Percentiles rank a stretch among this genome's conserved stretches.
Conservation (phyloP, 352 stramenopile genomes). For the Phytophthora brassicae region DNA sequence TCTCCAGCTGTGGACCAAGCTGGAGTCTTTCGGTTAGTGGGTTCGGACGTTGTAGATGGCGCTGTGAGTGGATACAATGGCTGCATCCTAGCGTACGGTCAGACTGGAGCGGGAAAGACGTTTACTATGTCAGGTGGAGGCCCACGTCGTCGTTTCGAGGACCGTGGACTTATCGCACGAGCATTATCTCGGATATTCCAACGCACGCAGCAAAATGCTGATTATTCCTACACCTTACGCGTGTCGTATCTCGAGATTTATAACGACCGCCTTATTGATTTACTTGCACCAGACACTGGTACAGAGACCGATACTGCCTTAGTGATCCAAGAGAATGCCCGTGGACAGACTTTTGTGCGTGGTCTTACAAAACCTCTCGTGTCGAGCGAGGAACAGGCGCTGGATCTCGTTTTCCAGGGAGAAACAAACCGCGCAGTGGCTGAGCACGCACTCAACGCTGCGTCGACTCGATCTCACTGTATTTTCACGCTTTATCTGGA, state of each 20-base stretch:
- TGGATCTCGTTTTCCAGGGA: constrained; percentile 79
- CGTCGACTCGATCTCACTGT: constrained; percentile 76
- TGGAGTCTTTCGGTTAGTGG: constrained; percentile 50
- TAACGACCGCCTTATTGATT: constrained; percentile 89
- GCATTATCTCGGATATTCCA: constrained; percentile 62
- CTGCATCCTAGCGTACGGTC: constrained; percentile 75
- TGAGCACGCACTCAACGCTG: constrained; percentile 79
- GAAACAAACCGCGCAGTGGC: constrained; percentile 80
- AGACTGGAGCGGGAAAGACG: constrained; percentile 76
- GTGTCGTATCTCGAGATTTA: constrained; percentile 90
- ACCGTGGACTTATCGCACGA: constrained; percentile 63
- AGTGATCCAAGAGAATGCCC: constrained; percentile 61
- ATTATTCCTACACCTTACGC: constrained; percentile 55
- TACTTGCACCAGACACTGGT: constrained; percentile 50
- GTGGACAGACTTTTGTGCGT: constrained; percentile 69
- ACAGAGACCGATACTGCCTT: constrained; percentile 28
- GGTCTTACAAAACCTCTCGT: constrained; percentile 59
- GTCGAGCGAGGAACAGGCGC: constrained; percentile 63
- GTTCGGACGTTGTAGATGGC: constrained; percentile 55
- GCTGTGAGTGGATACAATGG: constrained; percentile 75
- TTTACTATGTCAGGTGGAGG: constrained; percentile 70
- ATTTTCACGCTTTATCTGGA: constrained; percentile 84
- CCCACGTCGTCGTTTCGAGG: constrained; percentile 48
- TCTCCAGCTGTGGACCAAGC: constrained; percentile 40
- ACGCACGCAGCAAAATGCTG: constrained; percentile 42